Evolutionary conservation across 768 basidiomycete genomes (phyloP).

Genomic region (Tylopilus cervinicoccineus): DNA sequence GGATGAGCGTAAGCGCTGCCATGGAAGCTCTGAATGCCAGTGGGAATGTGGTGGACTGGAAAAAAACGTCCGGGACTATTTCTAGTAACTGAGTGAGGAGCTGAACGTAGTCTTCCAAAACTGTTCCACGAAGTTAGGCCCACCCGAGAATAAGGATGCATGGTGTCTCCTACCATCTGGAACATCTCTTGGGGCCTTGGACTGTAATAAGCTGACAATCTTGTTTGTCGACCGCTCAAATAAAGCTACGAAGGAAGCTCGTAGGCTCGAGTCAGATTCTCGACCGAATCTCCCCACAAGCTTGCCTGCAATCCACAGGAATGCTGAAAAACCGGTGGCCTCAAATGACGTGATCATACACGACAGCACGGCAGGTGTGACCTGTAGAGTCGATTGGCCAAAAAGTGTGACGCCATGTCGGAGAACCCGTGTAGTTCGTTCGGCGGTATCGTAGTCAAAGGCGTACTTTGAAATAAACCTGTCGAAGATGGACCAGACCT

Average conservation of each 20-base stretch:
- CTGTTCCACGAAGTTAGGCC: conserved; percentile 38
- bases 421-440: conserved; percentile 79
- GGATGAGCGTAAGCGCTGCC: conserved; percentile 76
- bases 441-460: conserved; percentile 68
- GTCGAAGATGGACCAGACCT: conserved; percentile 85
- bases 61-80: conserved; percentile 68
- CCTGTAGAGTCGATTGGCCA: conserved; percentile 55
- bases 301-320: conserved; percentile 93
- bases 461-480: conserved; percentile 76
- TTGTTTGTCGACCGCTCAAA: conserved; percentile 78
- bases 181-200: conserved; percentile 65
- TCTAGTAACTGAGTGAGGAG: conserved; percentile 68
- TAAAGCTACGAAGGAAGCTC: conserved; percentile 52
- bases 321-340: conserved; percentile 75
- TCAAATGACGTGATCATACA: conserved; percentile 81
- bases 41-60: conserved; percentile 75
- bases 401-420: conserved; percentile 85
- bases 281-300: conserved; percentile 73
- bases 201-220: conserved; percentile 61
- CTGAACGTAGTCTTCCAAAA: conserved; percentile 92
- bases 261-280: conserved; percentile 53
- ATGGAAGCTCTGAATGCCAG: conserved; percentile 72
- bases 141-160: neutral
- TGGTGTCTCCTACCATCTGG: conserved; percentile 77
- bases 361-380: conserved; percentile 67